Percentiles rank a stretch among this genome's conserved stretches.
Evolutionary conservation across 768 basidiomycete species (phyloP).

Genomic region (Termitomyces sp.): DNA sequence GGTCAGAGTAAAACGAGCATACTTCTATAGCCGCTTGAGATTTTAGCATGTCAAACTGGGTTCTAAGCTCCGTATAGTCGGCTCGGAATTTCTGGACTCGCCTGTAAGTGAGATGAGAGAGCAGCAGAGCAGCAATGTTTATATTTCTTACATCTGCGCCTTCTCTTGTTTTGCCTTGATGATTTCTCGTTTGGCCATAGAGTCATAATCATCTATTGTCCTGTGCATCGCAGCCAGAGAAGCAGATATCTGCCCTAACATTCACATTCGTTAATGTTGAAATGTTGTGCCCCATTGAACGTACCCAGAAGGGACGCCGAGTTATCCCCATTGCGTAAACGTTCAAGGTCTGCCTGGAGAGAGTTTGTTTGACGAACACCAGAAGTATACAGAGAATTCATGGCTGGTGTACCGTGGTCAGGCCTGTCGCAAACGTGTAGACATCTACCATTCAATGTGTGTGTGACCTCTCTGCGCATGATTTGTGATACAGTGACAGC

Average conservation of each 20-base stretch:
- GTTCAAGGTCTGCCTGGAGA: constrained; percentile 81
- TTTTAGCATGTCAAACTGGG: constrained; percentile 79
- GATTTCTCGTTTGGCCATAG: constrained; percentile 94
- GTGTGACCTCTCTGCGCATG: neutral
- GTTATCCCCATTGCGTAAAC: constrained; percentile 73
- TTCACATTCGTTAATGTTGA: constrained; percentile 14
- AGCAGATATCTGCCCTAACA: constrained; percentile 94
- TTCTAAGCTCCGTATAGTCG: constrained; percentile 80
- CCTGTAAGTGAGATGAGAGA: constrained; percentile 34
- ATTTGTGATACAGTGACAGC: neutral
- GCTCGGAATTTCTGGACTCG: constrained; percentile 88
- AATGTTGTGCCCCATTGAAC: constrained; percentile 17
- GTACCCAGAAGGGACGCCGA: constrained; percentile 82
- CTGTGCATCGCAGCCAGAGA: constrained; percentile 91
- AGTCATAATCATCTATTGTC: constrained; percentile 96
- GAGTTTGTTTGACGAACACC: constrained; percentile 90
- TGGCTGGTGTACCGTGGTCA: constrained; percentile 24
- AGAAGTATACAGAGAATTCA: constrained; percentile 95
- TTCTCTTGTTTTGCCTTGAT: constrained; percentile 97
- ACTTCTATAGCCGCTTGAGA: constrained; percentile 48
- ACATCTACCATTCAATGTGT: neutral
- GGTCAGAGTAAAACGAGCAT: constrained; percentile 12
- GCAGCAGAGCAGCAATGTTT: neutral
- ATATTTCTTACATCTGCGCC: constrained; percentile 67
- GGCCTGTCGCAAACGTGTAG: constrained; percentile 5